Evolutionary conservation across 768 basidiomycete genomes (phyloP).

Genomic region (Termitomyces sp.): DNA sequence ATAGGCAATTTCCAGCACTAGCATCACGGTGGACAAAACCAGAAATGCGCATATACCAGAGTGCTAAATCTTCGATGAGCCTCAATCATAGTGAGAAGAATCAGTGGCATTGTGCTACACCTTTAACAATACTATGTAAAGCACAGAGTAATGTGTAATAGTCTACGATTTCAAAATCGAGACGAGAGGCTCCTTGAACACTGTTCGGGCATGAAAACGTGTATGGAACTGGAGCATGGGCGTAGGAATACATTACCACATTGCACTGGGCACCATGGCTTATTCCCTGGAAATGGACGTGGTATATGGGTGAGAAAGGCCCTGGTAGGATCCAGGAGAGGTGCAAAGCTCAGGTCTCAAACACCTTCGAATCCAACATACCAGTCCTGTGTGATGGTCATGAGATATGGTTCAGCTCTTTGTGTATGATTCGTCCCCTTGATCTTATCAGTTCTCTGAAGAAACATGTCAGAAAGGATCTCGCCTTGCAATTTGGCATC

Average conservation of each 20-base stretch:
- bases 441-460: neutral
- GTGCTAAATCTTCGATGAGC: neutral
- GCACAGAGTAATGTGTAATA: neutral
- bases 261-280: neutral
- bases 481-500: neutral
- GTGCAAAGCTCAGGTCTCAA: neutral
- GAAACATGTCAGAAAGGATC: neutral
- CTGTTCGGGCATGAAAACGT: neutral
- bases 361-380: neutral
- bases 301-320: neutral
- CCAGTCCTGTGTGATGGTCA: neutral
- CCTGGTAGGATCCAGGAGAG: neutral
- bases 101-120: neutral
- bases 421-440: neutral
- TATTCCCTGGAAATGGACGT: neutral
- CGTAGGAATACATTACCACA: rapidly evolving
- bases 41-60: neutral
- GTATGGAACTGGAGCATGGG: neutral
- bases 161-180: neutral
- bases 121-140: neutral
- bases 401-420: neutral
- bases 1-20: no score
- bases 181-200: neutral
- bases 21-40: neutral
- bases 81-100: neutral